Base-by-base conservation (phyloP, 768 basidiomycete species). In the Leucosporidium scottii region DNA sequence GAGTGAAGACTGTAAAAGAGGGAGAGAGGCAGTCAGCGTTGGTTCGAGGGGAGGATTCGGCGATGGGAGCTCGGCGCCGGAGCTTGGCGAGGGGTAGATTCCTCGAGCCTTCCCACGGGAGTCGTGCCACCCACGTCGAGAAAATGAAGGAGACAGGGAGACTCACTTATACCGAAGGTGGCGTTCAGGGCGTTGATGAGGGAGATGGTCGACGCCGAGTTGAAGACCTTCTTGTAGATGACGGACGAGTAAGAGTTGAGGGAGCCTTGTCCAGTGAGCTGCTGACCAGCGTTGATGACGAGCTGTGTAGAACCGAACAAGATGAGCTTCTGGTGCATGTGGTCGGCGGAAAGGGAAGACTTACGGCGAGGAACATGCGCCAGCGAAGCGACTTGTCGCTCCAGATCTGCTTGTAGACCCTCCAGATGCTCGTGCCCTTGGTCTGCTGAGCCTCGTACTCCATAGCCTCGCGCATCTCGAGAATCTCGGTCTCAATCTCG, bases 401-500 rank as follows among this genome's bases (percentile, higher is more conserved):
- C 53, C 53, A 54, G 25, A 54, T 25, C 25, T 17, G 25, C 27
- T 54, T 54, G 53, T 54, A 54, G n/a, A 54, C 53, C 53, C 28
- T 13, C 39, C 39, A 44, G n/a, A 54, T 25, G 8, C 53, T 18
- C n/a, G 53, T 27, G 7, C 53, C 53, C 15, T 27, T 54, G 53
- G 28, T n/a, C 15, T 44, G 39, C 13, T 28, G 23, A 3, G 25
- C 25, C 53, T 54, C 53, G 25, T 54, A 54, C 25, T 54, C 53
- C 15, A 54, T 54, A 10, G 53, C 53, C 28, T 54, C 53, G 25
- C 53, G 53, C n/a, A 54, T 54, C 53, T 54, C 53, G 53, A 54
- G 53, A 12, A 54, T 25, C 13, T 54, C 53, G 15, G 53, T 13
- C 53, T 54, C 53, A 28, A 54, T 71, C 31, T 79, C 76, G 15